Percentiles rank a stretch among this genome's conserved stretches.
These are phyloP conservation scores for Aspergillus mulundensis DNA, from an alignment of 495 filamentous ascomycete genomes.

Conservation along the genomic window DNA sequence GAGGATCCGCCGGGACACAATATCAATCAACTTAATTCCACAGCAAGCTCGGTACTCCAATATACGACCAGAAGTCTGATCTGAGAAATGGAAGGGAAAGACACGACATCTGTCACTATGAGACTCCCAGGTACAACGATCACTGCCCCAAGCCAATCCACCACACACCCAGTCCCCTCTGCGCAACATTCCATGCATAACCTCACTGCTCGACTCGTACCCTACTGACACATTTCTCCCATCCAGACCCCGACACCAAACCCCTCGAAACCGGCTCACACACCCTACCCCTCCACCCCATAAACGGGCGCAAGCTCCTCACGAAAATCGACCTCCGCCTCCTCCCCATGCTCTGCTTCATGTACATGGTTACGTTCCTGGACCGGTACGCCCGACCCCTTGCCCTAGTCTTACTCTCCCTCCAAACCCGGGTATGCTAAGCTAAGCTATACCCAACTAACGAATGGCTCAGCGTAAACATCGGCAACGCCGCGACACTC, in stretches of 20 bases:
- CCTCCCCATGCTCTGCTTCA: slow-evolving; percentile 67
- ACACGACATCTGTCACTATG: not conserved
- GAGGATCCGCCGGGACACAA: too few species aligned
- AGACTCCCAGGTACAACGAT: not conserved
- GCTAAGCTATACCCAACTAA: too few species aligned
- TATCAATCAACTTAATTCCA: too few species aligned
- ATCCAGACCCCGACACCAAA: not conserved
- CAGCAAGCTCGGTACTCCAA: too few species aligned
- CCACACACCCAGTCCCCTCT: too few species aligned
- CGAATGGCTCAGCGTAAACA: slow-evolving; percentile 51
- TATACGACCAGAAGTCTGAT: too few species aligned
- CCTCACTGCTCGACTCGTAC: too few species aligned
- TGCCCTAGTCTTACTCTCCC: not conserved
- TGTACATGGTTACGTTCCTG: slow-evolving; percentile 78
- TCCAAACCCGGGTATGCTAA: too few species aligned
- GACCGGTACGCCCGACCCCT: slow-evolving; percentile 51
- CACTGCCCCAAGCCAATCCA: too few species aligned
- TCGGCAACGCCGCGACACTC: slow-evolving; percentile 52
- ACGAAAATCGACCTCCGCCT: slow-evolving; percentile 68
- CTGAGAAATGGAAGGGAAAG: too few species aligned
- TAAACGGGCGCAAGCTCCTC: slow-evolving; percentile 62
- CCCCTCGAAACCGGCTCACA: not conserved
- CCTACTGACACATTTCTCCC: not conserved
- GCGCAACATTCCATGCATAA: too few species aligned
- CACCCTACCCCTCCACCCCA: not conserved